Evolutionary conservation across 192 early-diverging fungal species (phyloP), one percentile per base, ranked within the genome.

Genomic region (Phlyctochytrium planicorne): DNA sequence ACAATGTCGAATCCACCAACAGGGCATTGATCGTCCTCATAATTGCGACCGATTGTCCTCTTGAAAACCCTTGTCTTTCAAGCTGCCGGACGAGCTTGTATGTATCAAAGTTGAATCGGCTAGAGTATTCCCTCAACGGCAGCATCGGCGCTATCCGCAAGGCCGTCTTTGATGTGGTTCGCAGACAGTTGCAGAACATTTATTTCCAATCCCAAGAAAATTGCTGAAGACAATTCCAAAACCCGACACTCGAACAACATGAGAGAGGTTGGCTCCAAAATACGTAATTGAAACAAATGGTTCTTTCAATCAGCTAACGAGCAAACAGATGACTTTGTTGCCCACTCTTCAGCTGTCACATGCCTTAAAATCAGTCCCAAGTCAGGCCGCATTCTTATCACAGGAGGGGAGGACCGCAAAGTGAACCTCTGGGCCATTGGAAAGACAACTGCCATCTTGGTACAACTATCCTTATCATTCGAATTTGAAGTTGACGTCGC

Each of bases 11-110:
- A 79, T 91, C 80, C 70, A 82, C 60, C 66, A 94, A 76, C 23
- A 84, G 77, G 23, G 82, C 80, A 69, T 91, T 90, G 59, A 93
- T 89, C 32, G 81, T 80, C 32, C 82, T 79, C 93, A 92, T 93
- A 30, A 93, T 75, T 20, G 83, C 78, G 6, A 87, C 87, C 0
- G 92, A 85, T 74, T 95, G 93, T 30, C 72, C 78, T 23, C 89
- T 72, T 10, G 82, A 82, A 57, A 91, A 90, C 1, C 90, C 90
- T 56, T 87, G 80, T 0, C 72, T 69, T 40, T 88, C 82, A 24
- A 95, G 71, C 57, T 83, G 77, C 30, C 70, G 63, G 20, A 95
- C 87, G 20, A 93, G 62, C 40, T 85, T 82, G 68, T 92, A 88
- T 0, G 93, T 95, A 70, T 93, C 87, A 71, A 95, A 95, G 63